Evolutionary conservation across 2,329 filamentous ascomycete genomes (phyloP).

Genomic region (Alternaria sp.): DNA sequence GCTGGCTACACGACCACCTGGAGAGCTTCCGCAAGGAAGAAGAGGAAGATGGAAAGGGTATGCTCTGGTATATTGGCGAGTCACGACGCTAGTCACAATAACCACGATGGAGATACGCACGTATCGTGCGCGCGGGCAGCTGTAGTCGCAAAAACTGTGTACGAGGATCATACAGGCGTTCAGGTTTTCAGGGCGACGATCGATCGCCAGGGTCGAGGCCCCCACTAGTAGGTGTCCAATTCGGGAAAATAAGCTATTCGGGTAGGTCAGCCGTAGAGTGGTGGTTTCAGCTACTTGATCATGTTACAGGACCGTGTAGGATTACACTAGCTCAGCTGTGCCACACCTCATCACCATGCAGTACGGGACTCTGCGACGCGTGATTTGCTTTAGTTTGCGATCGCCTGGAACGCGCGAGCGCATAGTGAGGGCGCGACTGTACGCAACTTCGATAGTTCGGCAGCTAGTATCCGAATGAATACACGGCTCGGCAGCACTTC

Average conservation of each 20-base stretch:
- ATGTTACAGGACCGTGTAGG: constrained; percentile 22
- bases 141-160: constrained; percentile 14
- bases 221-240: constrained; percentile 8
- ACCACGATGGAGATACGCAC: neutral
- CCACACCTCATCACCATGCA: neutral
- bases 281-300: constrained; percentile 21
- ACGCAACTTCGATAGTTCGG: constrained; percentile 11
- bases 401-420: constrained; percentile 1
- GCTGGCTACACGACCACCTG: constrained; percentile 37
- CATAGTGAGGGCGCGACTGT: neutral
- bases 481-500: constrained; percentile 16
- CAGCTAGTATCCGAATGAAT: constrained; percentile 12
- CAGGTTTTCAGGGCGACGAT: constrained; percentile 6
- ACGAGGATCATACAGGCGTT: constrained; percentile 15
- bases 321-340: constrained; percentile 18
- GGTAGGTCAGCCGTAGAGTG: constrained; percentile 19
- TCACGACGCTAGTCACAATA: neutral
- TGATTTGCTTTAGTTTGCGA: neutral
- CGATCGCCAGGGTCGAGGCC: constrained; percentile 6
- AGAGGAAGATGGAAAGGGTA: constrained; percentile 35
- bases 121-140: neutral
- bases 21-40: constrained; percentile 35
- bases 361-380: neutral
- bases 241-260: constrained; percentile 11
- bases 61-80: constrained; percentile 36